Base-by-base conservation (phyloP, 371 early-diverging fungal species). In the Actinomucor elegans region DNA sequence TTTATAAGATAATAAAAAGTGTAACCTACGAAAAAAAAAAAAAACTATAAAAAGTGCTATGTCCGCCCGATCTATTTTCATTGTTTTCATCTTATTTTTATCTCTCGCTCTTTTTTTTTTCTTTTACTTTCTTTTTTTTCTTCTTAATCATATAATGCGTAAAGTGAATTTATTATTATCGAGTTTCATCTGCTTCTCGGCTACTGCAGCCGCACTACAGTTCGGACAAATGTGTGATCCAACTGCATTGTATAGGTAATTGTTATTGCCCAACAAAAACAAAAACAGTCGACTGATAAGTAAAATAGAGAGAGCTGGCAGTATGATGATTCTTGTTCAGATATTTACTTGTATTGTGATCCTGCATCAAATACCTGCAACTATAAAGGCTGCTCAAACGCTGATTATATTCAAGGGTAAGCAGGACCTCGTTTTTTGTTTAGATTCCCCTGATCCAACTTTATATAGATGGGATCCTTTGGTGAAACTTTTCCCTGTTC, bases 361-460 rank as follows among this genome's bases (percentile, higher is more conserved):
- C 47, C 56, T n/a, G 15, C 17, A 7, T 65, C 54, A 28, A 65
- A 46, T 21, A 72, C 69, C 14, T 78, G 79, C 29, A 59, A 69
- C 17, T 68, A 69, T 29, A 75, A 64, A 58, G 69, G 67, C 6
- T 78, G 79, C 10, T 52, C 71, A 5, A 75, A 75, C 42, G 24
- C 67, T 2, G 75, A 78, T 54, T 75, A 71, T 51, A 61, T 71
- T 7, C 44, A 54, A 64, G 65, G 58, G 79, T 78, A 69, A 61
- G 11, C 3, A 9, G 14, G 5, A 28, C 20, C 23, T 4, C 21
- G 2, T 2, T n/a, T 6, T 21, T 26, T 14, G 17, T 23, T 26
- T 12, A 12, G 3, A 23, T n/a, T n/a, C 33, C 35, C 5, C 14
- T 27, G n/a, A 26, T 5, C 24, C 28, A 43, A 28, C 27, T 43